Evolutionary conservation across 441 rosid genomes (phyloP).

Genomic region (Corymbia calophylla): DNA sequence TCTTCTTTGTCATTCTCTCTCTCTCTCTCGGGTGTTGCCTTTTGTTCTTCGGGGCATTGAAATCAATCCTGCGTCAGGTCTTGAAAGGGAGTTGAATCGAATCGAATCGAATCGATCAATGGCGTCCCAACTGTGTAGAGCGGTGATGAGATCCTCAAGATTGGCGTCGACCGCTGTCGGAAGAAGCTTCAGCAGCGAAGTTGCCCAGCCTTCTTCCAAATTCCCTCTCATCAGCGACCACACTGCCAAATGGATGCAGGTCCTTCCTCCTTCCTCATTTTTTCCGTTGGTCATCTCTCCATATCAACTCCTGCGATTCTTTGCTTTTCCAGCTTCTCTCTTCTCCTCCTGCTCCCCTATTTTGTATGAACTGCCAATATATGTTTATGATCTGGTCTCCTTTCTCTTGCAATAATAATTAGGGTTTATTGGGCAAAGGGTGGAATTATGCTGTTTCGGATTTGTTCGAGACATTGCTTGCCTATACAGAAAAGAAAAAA

Average conservation of each 20-base stretch:
- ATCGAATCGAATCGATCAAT: slow-evolving; percentile 8
- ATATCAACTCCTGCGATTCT: neutral
- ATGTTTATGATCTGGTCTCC: neutral
- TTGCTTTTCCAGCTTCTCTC: neutral
- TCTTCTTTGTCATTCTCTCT: neutral
- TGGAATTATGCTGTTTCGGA: neutral
- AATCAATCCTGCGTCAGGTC: neutral
- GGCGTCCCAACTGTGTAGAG: slow-evolving; percentile 56
- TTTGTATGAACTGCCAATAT: neutral
- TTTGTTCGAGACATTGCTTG: neutral
- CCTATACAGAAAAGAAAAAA: neutral
- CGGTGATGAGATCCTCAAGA: slow-evolving; percentile 43
- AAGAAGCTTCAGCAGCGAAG: slow-evolving; percentile 24
- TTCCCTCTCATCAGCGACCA: slow-evolving; percentile 35
- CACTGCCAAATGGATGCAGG: slow-evolving; percentile 99
- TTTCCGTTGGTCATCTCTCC: neutral
- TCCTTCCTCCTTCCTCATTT: neutral
- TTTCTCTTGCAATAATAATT: neutral
- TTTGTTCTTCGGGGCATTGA: neutral
- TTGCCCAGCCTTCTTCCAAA: slow-evolving; percentile 24
- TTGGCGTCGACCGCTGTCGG: slow-evolving; percentile 15
- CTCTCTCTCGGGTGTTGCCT: neutral
- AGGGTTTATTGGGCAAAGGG: neutral
- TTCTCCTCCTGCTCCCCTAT: neutral
- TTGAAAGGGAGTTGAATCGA: neutral